phyloP scores from a whole-genome alignment of 768 basidiomycete genomes.

The Tephrocybe sp. region DNA sequence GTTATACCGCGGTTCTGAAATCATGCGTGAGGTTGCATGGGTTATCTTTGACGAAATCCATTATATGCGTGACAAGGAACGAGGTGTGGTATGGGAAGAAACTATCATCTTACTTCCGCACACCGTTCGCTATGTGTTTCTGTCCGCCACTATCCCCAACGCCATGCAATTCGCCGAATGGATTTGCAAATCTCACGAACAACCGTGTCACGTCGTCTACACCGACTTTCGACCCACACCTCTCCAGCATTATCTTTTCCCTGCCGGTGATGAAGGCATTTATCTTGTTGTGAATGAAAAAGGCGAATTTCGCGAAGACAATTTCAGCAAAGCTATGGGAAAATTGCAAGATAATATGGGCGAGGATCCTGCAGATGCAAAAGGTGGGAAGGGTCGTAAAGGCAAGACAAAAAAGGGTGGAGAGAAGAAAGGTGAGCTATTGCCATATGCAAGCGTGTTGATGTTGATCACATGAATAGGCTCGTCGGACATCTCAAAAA shows the following conservation, averaged over 20 bases:
- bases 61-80: conserved; percentile 99
- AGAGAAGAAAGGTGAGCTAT: conserved; percentile 73
- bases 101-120: conserved; percentile 97
- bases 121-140: conserved; percentile 94
- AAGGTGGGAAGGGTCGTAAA: conserved; percentile 81
- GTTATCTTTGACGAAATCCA: conserved; percentile 99
- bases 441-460: not conserved
- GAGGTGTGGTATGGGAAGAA: conserved; percentile 99
- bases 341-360: conserved; percentile 80
- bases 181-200: conserved; percentile 96
- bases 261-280: conserved; percentile 93
- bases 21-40: conserved; percentile 99
- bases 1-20: conserved; percentile 97
- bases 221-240: conserved; percentile 99
- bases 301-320: conserved; percentile 94
- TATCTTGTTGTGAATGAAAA: conserved; percentile 99
- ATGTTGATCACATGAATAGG: conserved; percentile 40
- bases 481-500: conserved; percentile 92
- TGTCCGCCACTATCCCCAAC: conserved; percentile 98
- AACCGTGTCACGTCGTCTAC: conserved; percentile 98
- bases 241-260: conserved; percentile 97
- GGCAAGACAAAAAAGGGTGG: conserved; percentile 95
- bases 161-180: conserved; percentile 99
- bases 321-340: conserved; percentile 97
- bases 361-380: conserved; percentile 89